phyloP scores from a whole-genome alignment of 345 rosid species.

The Citrus australasica region DNA sequence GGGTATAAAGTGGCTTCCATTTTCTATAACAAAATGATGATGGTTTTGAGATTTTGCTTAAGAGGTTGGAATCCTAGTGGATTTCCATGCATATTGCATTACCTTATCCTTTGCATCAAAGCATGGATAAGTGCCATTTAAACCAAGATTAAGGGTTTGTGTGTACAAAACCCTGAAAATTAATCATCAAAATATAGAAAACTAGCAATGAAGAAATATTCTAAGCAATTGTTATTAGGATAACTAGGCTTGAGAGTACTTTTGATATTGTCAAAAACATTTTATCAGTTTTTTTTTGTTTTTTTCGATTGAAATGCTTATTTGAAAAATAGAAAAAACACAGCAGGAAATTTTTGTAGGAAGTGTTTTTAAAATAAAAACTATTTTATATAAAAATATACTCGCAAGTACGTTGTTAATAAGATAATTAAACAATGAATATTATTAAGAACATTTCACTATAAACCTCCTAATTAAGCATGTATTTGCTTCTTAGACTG shows the following conservation, averaged over 20 bases:
- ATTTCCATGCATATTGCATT: neutral
- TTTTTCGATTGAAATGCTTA: neutral
- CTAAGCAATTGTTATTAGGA: neutral
- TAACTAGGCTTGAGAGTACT: neutral
- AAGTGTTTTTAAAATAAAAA: neutral
- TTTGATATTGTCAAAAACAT: neutral
- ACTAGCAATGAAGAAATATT: neutral
- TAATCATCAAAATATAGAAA: neutral
- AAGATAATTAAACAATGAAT: neutral
- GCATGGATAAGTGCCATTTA: neutral
- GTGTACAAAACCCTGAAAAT: neutral
- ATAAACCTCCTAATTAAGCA: neutral
- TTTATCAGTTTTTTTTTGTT: neutral
- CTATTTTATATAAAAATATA: too few relatives aligned
- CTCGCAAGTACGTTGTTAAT: neutral
- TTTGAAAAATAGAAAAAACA: neutral
- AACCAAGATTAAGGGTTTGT: neutral
- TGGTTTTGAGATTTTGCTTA: slow-evolving; percentile 33
- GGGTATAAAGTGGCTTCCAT: slow-evolving; percentile 29
- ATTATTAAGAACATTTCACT: neutral
- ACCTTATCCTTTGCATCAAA: slow-evolving; percentile 19
- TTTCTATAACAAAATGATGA: slow-evolving; percentile 50
- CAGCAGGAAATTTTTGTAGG: neutral
- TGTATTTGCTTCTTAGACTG: too few relatives aligned
- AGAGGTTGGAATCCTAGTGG: slow-evolving; percentile 37